These are phyloP conservation scores for Cryptosporidium muris DNA, from an alignment of 169 alveolate genomes.

Conservation along the genomic window DNA sequence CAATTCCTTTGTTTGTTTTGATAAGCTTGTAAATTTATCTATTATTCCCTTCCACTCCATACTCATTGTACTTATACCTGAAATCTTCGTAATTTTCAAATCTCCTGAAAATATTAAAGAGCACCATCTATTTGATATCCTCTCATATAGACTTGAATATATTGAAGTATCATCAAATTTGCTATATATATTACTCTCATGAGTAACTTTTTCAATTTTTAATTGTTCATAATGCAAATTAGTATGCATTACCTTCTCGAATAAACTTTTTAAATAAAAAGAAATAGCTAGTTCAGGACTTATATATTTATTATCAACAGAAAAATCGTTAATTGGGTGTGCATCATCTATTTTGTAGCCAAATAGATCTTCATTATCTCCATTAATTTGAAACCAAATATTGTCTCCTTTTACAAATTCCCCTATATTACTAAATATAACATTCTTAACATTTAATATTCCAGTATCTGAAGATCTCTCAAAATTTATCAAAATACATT, in stretches of 20 bases:
- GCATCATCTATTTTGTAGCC: no score
- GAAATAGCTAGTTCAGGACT: slow-evolving; percentile 67
- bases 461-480: slow-evolving; percentile 14
- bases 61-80: no score
- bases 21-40: no score
- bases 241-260: not conserved
- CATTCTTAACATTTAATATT: slow-evolving; percentile 7
- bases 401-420: not conserved
- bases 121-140: slow-evolving; percentile 30
- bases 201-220: no score
- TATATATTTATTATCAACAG: slow-evolving; percentile 1
- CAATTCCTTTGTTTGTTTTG: no score
- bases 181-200: slow-evolving; percentile 11
- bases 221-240: not conserved
- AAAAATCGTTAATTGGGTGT: slow-evolving; percentile 19
- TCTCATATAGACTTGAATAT: slow-evolving; percentile 1
- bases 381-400: slow-evolving; percentile 10
- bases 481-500: slow-evolving; percentile 32
- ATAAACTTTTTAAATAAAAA: slow-evolving; percentile 15
- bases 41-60: no score
- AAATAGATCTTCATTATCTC: not conserved
- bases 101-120: slow-evolving; percentile 56
- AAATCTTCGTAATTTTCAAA: not conserved
- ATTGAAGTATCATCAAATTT: not conserved
- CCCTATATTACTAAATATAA: slow-evolving; percentile 30